Base-by-base conservation (phyloP, 148 eudicot species). In the Rhododendron kiyosumense region DNA sequence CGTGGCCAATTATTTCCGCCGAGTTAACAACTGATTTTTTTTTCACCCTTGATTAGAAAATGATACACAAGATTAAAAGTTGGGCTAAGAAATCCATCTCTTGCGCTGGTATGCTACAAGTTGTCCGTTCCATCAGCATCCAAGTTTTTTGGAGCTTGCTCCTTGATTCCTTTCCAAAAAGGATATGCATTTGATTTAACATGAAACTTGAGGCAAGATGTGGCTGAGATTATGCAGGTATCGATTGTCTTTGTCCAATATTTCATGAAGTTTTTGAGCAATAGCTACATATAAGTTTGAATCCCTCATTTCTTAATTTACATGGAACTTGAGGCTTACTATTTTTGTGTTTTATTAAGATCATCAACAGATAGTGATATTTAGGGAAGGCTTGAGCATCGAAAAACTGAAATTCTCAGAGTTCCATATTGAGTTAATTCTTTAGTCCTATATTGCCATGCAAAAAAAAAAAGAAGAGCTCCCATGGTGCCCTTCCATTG, bases 141-240 rank as follows among this genome's bases (percentile, higher is more conserved):
- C 38, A 36, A 36, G 38, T 36, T 3, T 36, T 36, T 36, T 36
- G 38, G 38, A 36, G 38, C 38, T 36, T 36, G 38, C 38, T 36
- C 38, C 38, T 36, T 36, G 38, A 36, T 36, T 36, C 38, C 38
- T 36, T 36, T 36, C 5, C 38, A 36, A 36, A 3, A 36, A 36
- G 38, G 38, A 36, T 36, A 2, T 36, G 38, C 5, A 36, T 4
- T 36, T 4, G 38, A 36, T 36, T 36, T 36, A 3, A 36, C 38
- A 36, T 36, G 38, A 5, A 36, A 36, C 38, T 36, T 36, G 5
- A 36, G 99, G 74, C 98, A 96, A 49, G 99, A 97, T 93, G 93
- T 98, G 28, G 88, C 99, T 87, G 99, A 97, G 89, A 95, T 97
- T 85, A 94, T 97, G 96, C 98, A 97, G 98, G 99, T 94, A 91